Conservation (phyloP, 768 basidiomycete species). For the Mrakia hoshinonis region DNA sequence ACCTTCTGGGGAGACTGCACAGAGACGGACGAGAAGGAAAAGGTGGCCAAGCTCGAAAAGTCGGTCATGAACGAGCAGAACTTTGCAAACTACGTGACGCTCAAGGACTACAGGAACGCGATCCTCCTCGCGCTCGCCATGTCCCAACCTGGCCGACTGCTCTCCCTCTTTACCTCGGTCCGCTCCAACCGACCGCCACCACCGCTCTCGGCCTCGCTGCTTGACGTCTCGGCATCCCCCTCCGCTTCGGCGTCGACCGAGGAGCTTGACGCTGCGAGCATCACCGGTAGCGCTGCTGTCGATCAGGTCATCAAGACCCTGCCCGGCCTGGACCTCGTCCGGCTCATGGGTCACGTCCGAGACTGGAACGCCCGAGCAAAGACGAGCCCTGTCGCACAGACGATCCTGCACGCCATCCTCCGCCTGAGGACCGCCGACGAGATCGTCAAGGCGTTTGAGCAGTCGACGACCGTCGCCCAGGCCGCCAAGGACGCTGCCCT, state of each 20-base stretch:
- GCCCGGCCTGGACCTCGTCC: constrained; percentile 61
- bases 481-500: constrained; percentile 28
- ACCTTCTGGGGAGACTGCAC: constrained; percentile 97
- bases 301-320: constrained; percentile 75
- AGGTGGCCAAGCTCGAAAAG: constrained; percentile 61
- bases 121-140: constrained; percentile 86
- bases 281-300: constrained; percentile 64
- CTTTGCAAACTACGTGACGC: constrained; percentile 74
- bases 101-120: constrained; percentile 83
- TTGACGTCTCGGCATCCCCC: constrained; percentile 25
- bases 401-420: constrained; percentile 68
- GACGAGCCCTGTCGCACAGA: constrained; percentile 76
- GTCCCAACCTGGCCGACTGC: constrained; percentile 81
- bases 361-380: constrained; percentile 95
- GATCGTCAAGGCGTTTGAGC: constrained; percentile 56
- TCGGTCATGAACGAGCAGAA: constrained; percentile 86
- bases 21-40: constrained; percentile 67
- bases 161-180: constrained; percentile 66
- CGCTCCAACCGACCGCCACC: constrained; percentile 36
- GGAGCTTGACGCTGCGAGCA: constrained; percentile 30
- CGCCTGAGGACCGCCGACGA: constrained; percentile 68
- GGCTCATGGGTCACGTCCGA: constrained; percentile 68
- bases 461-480: constrained; percentile 20
- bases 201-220: constrained; percentile 26
- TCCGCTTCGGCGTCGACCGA: constrained; percentile 22